phyloP scores from a whole-genome alignment of 495 filamentous ascomycete species.

The Penicillium antarcticum region DNA sequence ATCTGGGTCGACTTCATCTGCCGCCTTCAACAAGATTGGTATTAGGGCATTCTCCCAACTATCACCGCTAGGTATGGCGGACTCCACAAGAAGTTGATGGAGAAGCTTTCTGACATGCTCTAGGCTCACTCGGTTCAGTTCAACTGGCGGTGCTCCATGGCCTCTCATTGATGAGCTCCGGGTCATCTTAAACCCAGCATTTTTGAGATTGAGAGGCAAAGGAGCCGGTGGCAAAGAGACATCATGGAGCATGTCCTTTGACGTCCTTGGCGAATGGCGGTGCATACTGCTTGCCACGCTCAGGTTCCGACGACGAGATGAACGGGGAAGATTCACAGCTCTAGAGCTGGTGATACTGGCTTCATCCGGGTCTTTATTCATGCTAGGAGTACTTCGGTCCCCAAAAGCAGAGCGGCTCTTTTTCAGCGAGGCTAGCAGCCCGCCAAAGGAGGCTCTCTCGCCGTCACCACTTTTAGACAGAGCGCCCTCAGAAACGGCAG shows the following conservation, averaged over 20 bases:
- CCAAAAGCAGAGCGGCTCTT: slow-evolving; percentile 69
- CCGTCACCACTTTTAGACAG: slow-evolving; percentile 50
- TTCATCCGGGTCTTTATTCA: slow-evolving; percentile 63
- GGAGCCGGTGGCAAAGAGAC: slow-evolving; percentile 11
- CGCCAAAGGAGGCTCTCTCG: slow-evolving; percentile 51
- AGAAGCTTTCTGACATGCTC: slow-evolving; percentile 84
- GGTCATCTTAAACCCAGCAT: slow-evolving; percentile 58
- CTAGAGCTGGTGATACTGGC: slow-evolving; percentile 56
- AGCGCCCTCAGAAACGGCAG: slow-evolving; percentile 57
- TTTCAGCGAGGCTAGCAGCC: slow-evolving; percentile 61
- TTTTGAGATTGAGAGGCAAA: slow-evolving; percentile 14
- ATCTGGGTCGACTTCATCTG: slow-evolving; percentile 92
- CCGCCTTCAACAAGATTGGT: slow-evolving; percentile 86
- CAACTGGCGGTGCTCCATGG: slow-evolving; percentile 65
- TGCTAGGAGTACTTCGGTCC: slow-evolving; percentile 63
- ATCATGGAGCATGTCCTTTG: slow-evolving; percentile 43
- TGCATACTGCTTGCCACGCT: slow-evolving; percentile 72
- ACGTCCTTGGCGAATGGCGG: slow-evolving; percentile 62
- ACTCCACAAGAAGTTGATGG: slow-evolving; percentile 76
- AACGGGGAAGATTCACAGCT: slow-evolving; percentile 49
- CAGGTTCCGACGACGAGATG: slow-evolving; percentile 66
- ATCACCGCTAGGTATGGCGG: slow-evolving; percentile 62
- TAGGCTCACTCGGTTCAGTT: slow-evolving; percentile 82
- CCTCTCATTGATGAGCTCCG: slow-evolving; percentile 86
- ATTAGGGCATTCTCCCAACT: slow-evolving; percentile 91